Base-by-base conservation (phyloP, 148 eudicot species). In the Nyssa sinensis region DNA sequence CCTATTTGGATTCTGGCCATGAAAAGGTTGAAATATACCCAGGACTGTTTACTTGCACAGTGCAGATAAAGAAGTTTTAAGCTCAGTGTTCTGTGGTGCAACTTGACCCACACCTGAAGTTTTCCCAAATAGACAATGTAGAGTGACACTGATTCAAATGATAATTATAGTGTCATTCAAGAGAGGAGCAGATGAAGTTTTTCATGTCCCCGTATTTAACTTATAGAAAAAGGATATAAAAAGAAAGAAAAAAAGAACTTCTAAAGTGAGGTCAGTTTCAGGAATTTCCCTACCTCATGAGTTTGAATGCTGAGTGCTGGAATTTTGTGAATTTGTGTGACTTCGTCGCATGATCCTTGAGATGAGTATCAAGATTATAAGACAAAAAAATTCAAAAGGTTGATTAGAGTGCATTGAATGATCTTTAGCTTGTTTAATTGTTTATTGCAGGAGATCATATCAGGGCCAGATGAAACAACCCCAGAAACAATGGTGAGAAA, bases 391-490 rank as follows among this genome's bases (percentile, higher is more conserved):
- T 55, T 55, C 21, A 6, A n/a, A 53, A 55, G 59, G 23, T 29
- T 10, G 39, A 14, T 17, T 6, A 53, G 12, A 39, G 11, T n/a
- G 11, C 11, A 39, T 39, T 6, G 44, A 39, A 7, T 12, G 44
- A 39, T 39, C 44, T 3, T n/a, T 39, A 39, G 1, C 44, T 39
- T 39, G 44, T 39, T 39, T 39, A 44, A 44, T 67, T 11, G 24
- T 58, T 4, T 51, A 28, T 63, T 57, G 23, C 75, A 77, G 80
- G 72, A 65, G 21, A 77, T 77, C 62, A 77, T 77, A 25, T 58
- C 66, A 65, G 80, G 80, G 59, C 80, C 80, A 2, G 66, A 71
- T 12, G 80, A 72, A 49, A 57, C 66, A 9, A 72, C 71, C 12
- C 80, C 75, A 16, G 75, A 71, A 55, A 33, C 44, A 66, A 77